These are phyloP conservation scores for Ananas comosus DNA, from an alignment of 176 grass and related monocot species.

Conservation along the genomic window DNA sequence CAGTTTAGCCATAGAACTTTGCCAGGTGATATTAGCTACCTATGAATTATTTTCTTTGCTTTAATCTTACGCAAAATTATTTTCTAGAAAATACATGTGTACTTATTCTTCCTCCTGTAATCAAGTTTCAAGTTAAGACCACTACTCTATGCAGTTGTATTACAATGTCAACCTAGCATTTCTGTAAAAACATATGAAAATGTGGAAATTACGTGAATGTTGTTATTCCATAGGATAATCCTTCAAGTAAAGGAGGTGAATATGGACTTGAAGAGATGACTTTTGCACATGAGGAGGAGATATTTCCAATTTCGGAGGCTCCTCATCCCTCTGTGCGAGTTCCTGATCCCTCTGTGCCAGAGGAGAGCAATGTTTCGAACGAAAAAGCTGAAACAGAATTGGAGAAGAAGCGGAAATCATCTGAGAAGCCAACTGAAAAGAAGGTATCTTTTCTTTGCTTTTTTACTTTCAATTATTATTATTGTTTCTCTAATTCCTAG, in stretches of 20 bases:
- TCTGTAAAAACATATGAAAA: too few relatives aligned
- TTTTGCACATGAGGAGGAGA: slow-evolving; percentile 67
- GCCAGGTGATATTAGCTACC: too few relatives aligned
- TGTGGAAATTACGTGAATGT: background rate
- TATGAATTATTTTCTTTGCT: background rate
- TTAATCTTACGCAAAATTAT: background rate
- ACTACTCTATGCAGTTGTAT: too few relatives aligned
- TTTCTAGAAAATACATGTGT: background rate
- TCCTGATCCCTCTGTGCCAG: slow-evolving; percentile 29
- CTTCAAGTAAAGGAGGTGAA: slow-evolving; percentile 29
- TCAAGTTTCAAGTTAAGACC: too few relatives aligned
- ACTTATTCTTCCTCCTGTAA: slow-evolving; percentile 8
- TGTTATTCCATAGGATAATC: slow-evolving; percentile 50
- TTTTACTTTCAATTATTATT: background rate
- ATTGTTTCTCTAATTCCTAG: background rate
- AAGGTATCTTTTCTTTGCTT: slow-evolving; percentile 38
- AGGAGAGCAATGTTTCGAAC: slow-evolving; percentile 23
- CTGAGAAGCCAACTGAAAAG: slow-evolving; percentile 66
- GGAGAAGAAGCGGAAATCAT: slow-evolving; percentile 59
- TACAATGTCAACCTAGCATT: too few relatives aligned
- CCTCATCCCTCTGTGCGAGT: slow-evolving; percentile 19
- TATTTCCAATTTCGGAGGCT: slow-evolving; percentile 43
- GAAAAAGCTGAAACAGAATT: slow-evolving; percentile 42
- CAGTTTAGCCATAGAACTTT: background rate
- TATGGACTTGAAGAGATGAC: slow-evolving; percentile 89